Base-by-base conservation (phyloP, 768 basidiomycete species). In the Tylopilus intermedius region DNA sequence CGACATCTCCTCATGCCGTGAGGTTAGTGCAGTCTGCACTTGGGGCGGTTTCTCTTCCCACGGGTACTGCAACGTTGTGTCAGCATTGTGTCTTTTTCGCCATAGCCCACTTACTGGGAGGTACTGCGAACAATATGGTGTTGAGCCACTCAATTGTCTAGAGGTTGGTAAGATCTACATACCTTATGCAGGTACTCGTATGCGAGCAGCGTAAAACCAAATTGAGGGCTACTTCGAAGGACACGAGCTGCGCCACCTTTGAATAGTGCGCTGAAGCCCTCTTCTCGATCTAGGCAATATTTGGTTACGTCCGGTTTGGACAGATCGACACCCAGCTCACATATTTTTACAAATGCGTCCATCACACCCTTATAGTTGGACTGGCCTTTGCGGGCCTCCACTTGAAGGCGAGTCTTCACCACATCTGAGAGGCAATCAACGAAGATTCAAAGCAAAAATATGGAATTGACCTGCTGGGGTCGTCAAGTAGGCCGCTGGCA, bases 401-500 rank as follows among this genome's bases (percentile, higher is more conserved):
- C 87, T 68, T 98, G 95, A 59, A 98, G 73, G 44, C 94, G 82
- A 14, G 96, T 98, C 80, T 99, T 98, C 65, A 98, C 90, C 56
- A 98, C 96, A 71, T 99, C 95, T 88, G 67, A 54, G 45, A 24
- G 29, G 29, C 32, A 49, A 50, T 63, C 60, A 69, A 55, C 44
- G 27, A 30, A 35, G 26, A 33, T 46, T n/a, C 27, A n/a, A 24
- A 54, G 60, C 22, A 14, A 14, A 50, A 42, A 37, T 22, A 58
- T 54, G 43, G 49, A 50, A 58, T 75, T 62, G 58, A 90, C 90
- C 90, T 61, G 89, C 89, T 39, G 93, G 92, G 8, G 92, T 94
- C 30, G 91, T 91, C 57, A 95, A 73, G 71, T 94, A 94, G 37
- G 94, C 93, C 41, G 94, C 94, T 50, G 95, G 95, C 94, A 97